A percentile compares a stretch with the other conserved stretches of the same genome.
These are phyloP conservation scores for Candida germanica DNA, from an alignment of 805 yeast genomes.

Conservation along the genomic window DNA sequence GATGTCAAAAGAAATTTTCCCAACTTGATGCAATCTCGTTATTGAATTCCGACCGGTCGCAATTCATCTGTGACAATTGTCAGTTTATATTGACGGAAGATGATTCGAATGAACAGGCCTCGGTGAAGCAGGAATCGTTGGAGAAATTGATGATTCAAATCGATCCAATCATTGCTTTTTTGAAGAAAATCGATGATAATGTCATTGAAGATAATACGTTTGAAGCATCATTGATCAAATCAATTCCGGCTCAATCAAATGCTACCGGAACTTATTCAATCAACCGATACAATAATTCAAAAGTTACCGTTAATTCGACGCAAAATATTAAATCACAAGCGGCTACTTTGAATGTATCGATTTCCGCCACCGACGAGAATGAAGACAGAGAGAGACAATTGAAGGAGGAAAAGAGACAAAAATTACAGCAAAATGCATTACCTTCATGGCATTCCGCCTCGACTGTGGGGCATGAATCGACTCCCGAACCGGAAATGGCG, in stretches of 20 bases:
- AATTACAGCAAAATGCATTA: constrained; percentile 85
- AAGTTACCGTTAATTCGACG: constrained; percentile 25
- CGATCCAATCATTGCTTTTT: constrained; percentile 78
- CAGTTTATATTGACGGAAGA: constrained; percentile 78
- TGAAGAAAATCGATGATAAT: constrained; percentile 53
- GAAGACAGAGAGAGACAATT: constrained; percentile 62
- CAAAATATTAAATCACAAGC: constrained; percentile 61
- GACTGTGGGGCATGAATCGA: constrained; percentile 72
- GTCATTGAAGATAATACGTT: constrained; percentile 39
- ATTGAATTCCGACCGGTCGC: constrained; percentile 73
- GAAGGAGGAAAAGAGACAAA: constrained; percentile 63
- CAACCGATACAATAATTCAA: constrained; percentile 33
- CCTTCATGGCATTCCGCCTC: constrained; percentile 96
- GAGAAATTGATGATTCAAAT: constrained; percentile 85
- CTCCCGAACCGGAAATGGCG: constrained; percentile 15
- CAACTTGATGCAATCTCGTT: constrained; percentile 86
- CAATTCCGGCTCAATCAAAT: constrained; percentile 79
- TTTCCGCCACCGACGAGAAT: constrained; percentile 82
- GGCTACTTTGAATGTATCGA: constrained; percentile 85
- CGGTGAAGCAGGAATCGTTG: constrained; percentile 74
- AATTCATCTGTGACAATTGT: constrained; percentile 83
- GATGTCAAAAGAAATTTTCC: constrained; percentile 76
- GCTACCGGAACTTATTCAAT: constrained; percentile 69
- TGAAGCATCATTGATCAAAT: constrained; percentile 61
- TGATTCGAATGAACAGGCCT: constrained; percentile 79